Percentiles rank a stretch among this genome's conserved stretches.
Conservation (phyloP, 2,329 filamentous ascomycete species). For the Aspergillus sclerotialis region DNA sequence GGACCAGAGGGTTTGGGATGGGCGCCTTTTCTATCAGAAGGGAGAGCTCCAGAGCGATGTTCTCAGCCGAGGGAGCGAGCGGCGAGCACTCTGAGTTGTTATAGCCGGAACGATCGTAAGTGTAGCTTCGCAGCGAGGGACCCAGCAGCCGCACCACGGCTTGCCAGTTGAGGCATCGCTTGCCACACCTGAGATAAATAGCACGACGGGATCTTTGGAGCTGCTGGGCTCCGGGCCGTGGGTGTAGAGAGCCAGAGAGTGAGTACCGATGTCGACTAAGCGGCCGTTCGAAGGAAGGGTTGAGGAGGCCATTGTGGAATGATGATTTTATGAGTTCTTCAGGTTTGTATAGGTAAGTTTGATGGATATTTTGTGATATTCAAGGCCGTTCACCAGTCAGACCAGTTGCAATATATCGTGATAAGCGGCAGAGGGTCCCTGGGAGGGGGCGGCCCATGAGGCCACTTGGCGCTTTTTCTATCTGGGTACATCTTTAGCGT, state of each 20-base stretch:
- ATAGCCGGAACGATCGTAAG: constrained; percentile 11
- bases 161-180: constrained; percentile 10
- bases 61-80: constrained; percentile 6
- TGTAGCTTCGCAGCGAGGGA: constrained; percentile 6
- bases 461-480: no score
- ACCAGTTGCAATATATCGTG: no score
- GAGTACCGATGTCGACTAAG: constrained; percentile 8
- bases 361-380: no score
- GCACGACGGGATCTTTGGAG: constrained; percentile 3
- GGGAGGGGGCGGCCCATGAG: no score
- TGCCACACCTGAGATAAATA: constrained; percentile 9
- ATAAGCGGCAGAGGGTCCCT: no score
- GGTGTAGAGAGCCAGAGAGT: constrained; percentile 9
- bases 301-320: constrained; percentile 8
- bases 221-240: constrained; percentile 9
- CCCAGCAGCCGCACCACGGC: constrained; percentile 6
- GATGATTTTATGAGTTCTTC: no score
- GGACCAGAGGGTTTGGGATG: constrained; percentile 7
- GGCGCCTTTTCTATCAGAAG: constrained; percentile 3
- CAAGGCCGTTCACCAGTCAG: no score
- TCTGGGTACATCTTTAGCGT: no score
- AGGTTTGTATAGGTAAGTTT: no score
- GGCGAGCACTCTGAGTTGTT: constrained; percentile 7
- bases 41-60: constrained; percentile 7
- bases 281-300: constrained; percentile 7